Base-by-base conservation (phyloP, 352 stramenopile species). In the Phytophthora vignae region DNA sequence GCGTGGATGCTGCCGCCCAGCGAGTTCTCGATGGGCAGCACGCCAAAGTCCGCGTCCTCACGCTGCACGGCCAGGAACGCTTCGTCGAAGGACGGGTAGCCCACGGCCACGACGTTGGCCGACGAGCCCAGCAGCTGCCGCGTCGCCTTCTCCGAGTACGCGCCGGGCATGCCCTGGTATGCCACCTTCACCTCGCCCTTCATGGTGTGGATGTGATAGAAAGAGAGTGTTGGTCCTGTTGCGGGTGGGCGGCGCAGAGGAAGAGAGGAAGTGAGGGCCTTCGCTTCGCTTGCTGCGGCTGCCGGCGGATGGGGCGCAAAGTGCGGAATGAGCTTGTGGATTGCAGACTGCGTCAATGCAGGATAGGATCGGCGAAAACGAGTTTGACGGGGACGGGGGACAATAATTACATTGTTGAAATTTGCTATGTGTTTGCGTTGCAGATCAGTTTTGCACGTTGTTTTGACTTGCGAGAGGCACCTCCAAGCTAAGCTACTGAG, bases 81-180 rank as follows among this genome's bases (percentile, higher is more conserved):
- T 38, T 87, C 82, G 4, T 81, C 74, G 36, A 78, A 78, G 48
- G 64, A 71, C 53, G 65, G 49, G 49, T 78, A 78, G n/a, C 70
- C 70, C 57, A 92, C 85, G 14, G 92, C 65, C 25, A 97, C 81
- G 33, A 97, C 88, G 44, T 86, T 79, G 60, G 83, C 42, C 2
- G 79, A 82, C 22, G 73, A 59, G 29, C 83, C 84, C 11, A 99
- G 78, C 4, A 99, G 81, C 78, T 99, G 94, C 15, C 95, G 84
- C 48, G 97, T 93, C 11, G 97, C 95, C 77, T 99, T 99, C 88
- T 99, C 96, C 19, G 95, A 99, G 85, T 99, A 99, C 1, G 97
- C 97, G 27, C 98, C 98, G 27, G 97, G 91, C 78, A 98, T 96
- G 55, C 98, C 98, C 83, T 99, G 97, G 80, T 98, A 99, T 65